These are phyloP conservation scores for Malus sieversii DNA, from an alignment of 306 rosid species.

Conservation along the genomic window DNA sequence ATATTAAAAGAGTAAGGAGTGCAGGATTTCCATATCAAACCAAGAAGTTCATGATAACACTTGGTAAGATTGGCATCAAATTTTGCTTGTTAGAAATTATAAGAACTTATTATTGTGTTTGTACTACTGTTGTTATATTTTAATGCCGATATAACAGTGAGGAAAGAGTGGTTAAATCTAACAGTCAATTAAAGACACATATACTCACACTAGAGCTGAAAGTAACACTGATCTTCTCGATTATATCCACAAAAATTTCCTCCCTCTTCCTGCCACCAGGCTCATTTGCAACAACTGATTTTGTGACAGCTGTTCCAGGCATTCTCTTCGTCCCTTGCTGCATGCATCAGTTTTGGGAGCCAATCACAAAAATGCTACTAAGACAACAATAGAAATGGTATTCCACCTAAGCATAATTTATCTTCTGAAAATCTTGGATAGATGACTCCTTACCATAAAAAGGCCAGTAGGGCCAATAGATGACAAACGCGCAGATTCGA, in stretches of 20 bases:
- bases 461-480: conserved; percentile 66
- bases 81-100: background rate
- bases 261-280: conserved; percentile 84
- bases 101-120: background rate
- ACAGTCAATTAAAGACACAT: conserved; percentile 14
- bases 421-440: conserved; percentile 1
- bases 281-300: conserved; percentile 77
- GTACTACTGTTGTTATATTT: background rate
- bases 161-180: background rate
- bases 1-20: background rate
- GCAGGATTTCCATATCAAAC: background rate
- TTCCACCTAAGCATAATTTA: background rate
- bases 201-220: conserved; percentile 78
- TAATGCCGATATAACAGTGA: background rate
- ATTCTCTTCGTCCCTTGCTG: conserved; percentile 80
- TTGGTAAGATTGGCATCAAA: background rate
- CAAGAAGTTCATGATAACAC: background rate
- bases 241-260: conserved; percentile 85
- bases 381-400: conserved; percentile 5
- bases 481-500: conserved; percentile 52
- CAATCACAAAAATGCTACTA: background rate
- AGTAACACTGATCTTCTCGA: conserved; percentile 89
- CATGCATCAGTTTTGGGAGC: conserved; percentile 26
- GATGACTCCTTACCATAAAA: conserved; percentile 43
- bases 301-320: conserved; percentile 87